Conservation (phyloP, 2,329 filamentous ascomycete genomes). For the Botryosphaeria dothidea region DNA sequence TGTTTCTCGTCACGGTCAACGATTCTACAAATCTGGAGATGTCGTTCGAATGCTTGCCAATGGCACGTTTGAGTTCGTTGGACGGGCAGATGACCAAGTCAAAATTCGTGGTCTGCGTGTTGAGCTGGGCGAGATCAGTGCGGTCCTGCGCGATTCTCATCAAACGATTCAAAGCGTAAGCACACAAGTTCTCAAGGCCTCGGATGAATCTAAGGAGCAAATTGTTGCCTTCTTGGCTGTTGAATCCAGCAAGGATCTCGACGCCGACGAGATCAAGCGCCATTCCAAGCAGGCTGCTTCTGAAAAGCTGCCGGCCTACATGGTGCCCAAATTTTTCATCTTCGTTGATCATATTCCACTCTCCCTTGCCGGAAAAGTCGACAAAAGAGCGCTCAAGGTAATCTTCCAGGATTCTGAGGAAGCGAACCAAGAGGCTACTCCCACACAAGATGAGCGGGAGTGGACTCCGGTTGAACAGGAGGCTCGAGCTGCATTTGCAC, state of each 20-base stretch:
- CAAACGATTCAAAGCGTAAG: slow-evolving; percentile 27
- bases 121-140: slow-evolving; percentile 41
- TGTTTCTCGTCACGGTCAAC: slow-evolving; percentile 30
- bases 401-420: slow-evolving; percentile 31
- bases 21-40: slow-evolving; percentile 42
- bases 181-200: slow-evolving; percentile 35
- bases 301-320: slow-evolving; percentile 36
- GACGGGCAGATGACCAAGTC: slow-evolving; percentile 41
- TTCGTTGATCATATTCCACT: slow-evolving; percentile 35
- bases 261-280: slow-evolving; percentile 23
- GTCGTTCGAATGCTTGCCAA: slow-evolving; percentile 39
- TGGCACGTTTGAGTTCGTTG: slow-evolving; percentile 42
- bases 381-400: slow-evolving; percentile 34
- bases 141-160: slow-evolving; percentile 30
- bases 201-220: slow-evolving; percentile 32
- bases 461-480: slow-evolving; percentile 56
- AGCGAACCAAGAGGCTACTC: not conserved
- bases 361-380: slow-evolving; percentile 44
- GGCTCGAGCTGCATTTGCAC: slow-evolving; percentile 59
- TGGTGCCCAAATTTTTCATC: slow-evolving; percentile 40
- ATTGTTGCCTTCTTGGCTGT: slow-evolving; percentile 36
- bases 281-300: slow-evolving; percentile 25
- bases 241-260: slow-evolving; percentile 12
- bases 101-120: slow-evolving; percentile 41
- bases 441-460: slow-evolving; percentile 21